Evolutionary conservation across 23 red algal genomes (phyloP), one percentile per base, ranked within the genome.

Genomic region (Rhodosorus marinus): DNA sequence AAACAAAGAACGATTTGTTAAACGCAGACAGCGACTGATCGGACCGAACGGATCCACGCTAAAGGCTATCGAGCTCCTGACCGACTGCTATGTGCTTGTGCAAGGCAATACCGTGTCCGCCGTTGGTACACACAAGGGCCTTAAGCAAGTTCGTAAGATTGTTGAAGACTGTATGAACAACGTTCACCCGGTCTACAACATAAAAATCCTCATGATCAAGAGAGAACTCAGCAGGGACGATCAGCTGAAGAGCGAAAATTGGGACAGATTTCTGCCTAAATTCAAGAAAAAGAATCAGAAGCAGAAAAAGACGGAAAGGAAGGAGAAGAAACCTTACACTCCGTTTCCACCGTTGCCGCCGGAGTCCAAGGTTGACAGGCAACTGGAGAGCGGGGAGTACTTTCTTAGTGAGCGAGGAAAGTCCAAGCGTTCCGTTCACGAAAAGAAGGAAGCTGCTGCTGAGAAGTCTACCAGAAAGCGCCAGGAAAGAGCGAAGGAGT

Each of bases 161-260:
- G 62, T 98, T 15, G 78, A 84, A 29, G 90, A 98, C 47, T 85
- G 78, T 56, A 85, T 98, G 79, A 54, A 27, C 14, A 98, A 98
- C 48, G 52, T 85, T 17, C 90, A 98, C 34, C 90, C 90, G 2
- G 70, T 98, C 57, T 98, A 98, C 51, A 78, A 85, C 33, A 85
- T 98, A 60, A 98, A 98, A 55, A 72, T 66, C 27, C 68, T 98
- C 32, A 98, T 98, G 90, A 98, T 98, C 43, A 85, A 85, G 45
- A 64, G 77, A 40, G 90, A 98, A 56, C 69, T 98, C 17, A 80
- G 67, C 1, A 98, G 86, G 70, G 90, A 98, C 51, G 57, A 66
- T 19, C 25, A 26, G 2, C 64, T 98, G 9, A 69, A 70, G 6
- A 24, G 81, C 22, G 79, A 98, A 35, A 81, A 67, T 43, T 98